A percentile compares a stretch with the other conserved stretches of the same genome.
Evolutionary conservation across 192 early-diverging fungal genomes (phyloP).

Genomic region (Entomortierella lignicola): DNA sequence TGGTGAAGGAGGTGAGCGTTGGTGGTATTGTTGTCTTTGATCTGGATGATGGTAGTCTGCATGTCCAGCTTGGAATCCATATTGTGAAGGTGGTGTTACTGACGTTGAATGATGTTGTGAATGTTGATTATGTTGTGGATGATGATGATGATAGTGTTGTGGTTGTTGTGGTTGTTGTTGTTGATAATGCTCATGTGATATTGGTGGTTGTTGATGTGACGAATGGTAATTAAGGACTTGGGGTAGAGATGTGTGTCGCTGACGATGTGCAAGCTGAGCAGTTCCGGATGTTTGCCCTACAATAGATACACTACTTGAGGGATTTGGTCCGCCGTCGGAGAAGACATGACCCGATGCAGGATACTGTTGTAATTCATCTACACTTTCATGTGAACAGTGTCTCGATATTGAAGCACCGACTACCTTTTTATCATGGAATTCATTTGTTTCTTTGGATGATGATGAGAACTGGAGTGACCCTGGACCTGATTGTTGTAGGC

Average conservation of each 20-base stretch:
- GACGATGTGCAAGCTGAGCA: constrained; percentile 7
- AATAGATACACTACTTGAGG: too few species aligned
- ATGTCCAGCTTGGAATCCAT: constrained; percentile 12
- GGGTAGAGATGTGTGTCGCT: constrained; percentile 34
- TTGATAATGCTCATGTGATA: constrained; percentile 31
- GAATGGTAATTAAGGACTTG: constrained; percentile 23
- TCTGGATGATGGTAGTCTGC: neutral
- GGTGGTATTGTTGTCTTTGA: constrained; percentile 1
- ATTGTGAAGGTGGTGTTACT: constrained; percentile 13
- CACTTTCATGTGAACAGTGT: neutral
- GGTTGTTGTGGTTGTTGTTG: constrained; percentile 22
- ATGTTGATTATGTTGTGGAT: too few species aligned
- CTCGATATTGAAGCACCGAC: neutral
- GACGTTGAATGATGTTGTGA: neutral
- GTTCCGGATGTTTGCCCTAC: neutral
- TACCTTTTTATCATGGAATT: constrained; percentile 2
- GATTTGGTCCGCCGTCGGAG: neutral
- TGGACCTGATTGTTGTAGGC: neutral
- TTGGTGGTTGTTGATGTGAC: constrained; percentile 15
- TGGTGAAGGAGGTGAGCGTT: constrained; percentile 8
- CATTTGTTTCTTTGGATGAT: neutral
- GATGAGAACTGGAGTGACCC: constrained; percentile 9
- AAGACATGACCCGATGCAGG: neutral
- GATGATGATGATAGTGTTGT: constrained; percentile 23
- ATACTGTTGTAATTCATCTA: constrained; percentile 2